Evolutionary conservation across 768 basidiomycete genomes (phyloP), one percentile per base, ranked within the genome.

Genomic region (Boletus tylopilopsis): DNA sequence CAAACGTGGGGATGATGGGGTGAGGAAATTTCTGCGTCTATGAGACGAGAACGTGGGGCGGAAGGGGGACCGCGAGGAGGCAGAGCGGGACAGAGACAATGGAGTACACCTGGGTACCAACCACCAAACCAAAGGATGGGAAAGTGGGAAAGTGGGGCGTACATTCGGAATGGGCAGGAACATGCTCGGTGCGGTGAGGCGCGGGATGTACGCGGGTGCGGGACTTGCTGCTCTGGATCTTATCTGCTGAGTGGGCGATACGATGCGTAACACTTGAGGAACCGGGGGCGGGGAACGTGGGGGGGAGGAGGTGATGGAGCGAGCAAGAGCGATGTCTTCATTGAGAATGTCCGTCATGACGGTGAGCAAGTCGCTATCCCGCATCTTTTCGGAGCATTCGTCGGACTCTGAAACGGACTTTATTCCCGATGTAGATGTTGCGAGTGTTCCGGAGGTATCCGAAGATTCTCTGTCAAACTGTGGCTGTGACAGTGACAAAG

Each of bases 111-210:
- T 48, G 9, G 62, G 59, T 29, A 53, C 62, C 57, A 87, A 67
- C 81, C 79, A 85, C 81, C 81, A 86, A 11, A 76, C 74, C 38
- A 86, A 71, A 50, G 73, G 68, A 66, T 72, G 72, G 39, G 76
- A 78, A 54, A 79, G 68, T 42, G 70, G 70, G 48, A 43, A 63
- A 66, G 56, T 25, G 57, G 59, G 71, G 80, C 87, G 81, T 77
- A 92, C 90, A 73, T 90, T 90, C 43, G 90, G 90, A 36, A 91
- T 86, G n/a, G 90, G 90, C 40, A 91, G 71, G 64, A 92, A 92
- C 84, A 91, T 85, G 29, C 82, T 85, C 29, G 89, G 83, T 24
- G 80, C 67, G 30, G 84, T 74, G 32, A 91, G 78, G 32, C 80
- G 81, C 2, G 88, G 87, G 23, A 88, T 71, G 64, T 81, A 84